Evolutionary conservation across 208 protist genomes (phyloP).

Genomic region (Acanthamoeba triangularis): DNA sequence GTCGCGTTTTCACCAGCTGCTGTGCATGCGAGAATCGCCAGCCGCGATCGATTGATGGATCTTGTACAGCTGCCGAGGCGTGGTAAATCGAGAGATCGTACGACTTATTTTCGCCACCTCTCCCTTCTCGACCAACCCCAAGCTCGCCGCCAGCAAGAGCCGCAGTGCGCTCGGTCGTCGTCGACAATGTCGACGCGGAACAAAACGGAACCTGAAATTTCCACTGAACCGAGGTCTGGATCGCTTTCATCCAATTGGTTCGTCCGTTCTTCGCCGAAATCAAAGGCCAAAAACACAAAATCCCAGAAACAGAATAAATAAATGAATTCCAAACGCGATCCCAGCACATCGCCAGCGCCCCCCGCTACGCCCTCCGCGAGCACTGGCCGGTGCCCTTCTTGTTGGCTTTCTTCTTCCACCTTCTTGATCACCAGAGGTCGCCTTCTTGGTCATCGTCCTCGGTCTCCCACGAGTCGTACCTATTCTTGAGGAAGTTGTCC

Average conservation of each 20-base stretch:
- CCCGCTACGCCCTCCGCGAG: too few relatives aligned
- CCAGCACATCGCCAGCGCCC: not conserved
- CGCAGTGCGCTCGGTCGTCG: too few relatives aligned
- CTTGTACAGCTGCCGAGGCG: not conserved
- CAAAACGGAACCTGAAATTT: not conserved
- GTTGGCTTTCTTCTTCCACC: too few relatives aligned
- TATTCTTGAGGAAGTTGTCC: constrained; percentile 43
- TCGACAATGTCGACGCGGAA: not conserved
- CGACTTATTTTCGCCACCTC: too few relatives aligned
- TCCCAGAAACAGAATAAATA: not conserved
- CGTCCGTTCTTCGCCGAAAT: not conserved
- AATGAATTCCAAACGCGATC: not conserved
- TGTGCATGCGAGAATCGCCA: not conserved
- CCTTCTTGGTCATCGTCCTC: constrained; percentile 34
- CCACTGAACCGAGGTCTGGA: not conserved
- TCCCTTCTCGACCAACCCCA: not conserved
- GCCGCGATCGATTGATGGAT: not conserved
- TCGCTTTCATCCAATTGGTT: not conserved
- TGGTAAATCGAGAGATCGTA: not conserved
- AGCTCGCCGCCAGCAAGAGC: not conserved
- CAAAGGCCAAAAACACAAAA: not conserved
- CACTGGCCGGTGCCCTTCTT: too few relatives aligned
- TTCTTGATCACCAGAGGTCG: not conserved
- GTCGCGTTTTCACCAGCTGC: not conserved
- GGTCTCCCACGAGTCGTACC: constrained; percentile 56